Evolutionary conservation across 2,329 filamentous ascomycete species (phyloP).

Genomic region (Penicillium sp.): DNA sequence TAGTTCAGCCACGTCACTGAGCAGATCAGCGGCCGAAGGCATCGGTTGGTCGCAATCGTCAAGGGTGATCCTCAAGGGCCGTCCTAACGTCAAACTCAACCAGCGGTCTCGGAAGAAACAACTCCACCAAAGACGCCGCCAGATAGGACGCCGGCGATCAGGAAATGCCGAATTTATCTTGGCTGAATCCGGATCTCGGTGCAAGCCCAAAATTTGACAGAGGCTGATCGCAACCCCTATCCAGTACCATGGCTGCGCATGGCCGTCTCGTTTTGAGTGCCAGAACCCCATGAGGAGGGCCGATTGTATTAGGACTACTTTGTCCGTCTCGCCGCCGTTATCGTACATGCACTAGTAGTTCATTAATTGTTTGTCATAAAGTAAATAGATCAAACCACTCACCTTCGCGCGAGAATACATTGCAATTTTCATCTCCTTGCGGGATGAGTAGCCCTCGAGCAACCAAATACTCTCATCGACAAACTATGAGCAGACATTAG

Average conservation of each 20-base stretch:
- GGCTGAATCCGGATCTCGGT: slow-evolving; percentile 25
- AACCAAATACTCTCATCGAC: neutral
- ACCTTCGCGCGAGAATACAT: slow-evolving; percentile 41
- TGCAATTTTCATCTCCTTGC: slow-evolving; percentile 37
- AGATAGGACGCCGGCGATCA: slow-evolving; percentile 26
- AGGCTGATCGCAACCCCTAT: slow-evolving; percentile 44
- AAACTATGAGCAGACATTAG: slow-evolving; percentile 10
- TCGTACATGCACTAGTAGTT: neutral
- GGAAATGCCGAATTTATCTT: neutral
- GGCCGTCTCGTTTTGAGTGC: slow-evolving; percentile 43
- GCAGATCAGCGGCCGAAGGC: slow-evolving; percentile 29
- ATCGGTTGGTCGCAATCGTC: slow-evolving; percentile 37
- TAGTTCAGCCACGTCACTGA: slow-evolving; percentile 21
- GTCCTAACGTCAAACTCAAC: slow-evolving; percentile 40
- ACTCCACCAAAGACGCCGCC: slow-evolving; percentile 45
- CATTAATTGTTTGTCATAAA: neutral
- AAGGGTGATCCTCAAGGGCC: slow-evolving; percentile 40
- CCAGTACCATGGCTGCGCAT: slow-evolving; percentile 48
- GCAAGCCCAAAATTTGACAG: slow-evolving; percentile 45
- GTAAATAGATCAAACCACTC: neutral
- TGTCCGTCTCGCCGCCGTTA: slow-evolving; percentile 2
- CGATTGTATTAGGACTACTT: slow-evolving; percentile 41
- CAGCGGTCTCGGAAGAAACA: slow-evolving; percentile 43
- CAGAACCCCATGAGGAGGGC: slow-evolving; percentile 45
- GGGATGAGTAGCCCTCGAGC: slow-evolving; percentile 32